phyloP scores from a whole-genome alignment of 2,329 filamentous ascomycete species.

The Biscogniauxia mediterranea region DNA sequence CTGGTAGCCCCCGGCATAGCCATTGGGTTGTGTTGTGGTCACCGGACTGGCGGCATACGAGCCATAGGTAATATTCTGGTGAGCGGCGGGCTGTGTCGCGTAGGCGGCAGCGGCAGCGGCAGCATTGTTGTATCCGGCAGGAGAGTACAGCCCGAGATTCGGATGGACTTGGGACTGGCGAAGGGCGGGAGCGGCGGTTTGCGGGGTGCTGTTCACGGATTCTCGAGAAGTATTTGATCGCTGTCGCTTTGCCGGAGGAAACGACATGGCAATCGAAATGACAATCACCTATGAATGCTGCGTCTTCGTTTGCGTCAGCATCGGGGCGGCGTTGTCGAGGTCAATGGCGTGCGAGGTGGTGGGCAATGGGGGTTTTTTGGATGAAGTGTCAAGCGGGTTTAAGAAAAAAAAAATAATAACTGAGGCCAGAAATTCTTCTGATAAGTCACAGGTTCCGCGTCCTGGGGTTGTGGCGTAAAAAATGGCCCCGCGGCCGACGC shows the following conservation, averaged over 20 bases:
- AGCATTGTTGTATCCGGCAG: conserved; percentile 27
- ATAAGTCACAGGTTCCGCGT: background rate
- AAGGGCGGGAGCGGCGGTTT: conserved; percentile 33
- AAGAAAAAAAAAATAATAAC: background rate
- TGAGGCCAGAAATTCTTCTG: conserved; percentile 2
- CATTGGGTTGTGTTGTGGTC: conserved; percentile 29
- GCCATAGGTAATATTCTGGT: conserved; percentile 26
- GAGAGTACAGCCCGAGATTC: conserved; percentile 19
- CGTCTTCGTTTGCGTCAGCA: background rate
- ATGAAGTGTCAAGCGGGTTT: background rate
- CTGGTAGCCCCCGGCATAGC: conserved; percentile 30
- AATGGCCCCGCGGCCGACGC: background rate
- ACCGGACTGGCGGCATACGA: conserved; percentile 28
- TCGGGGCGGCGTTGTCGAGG: conserved; percentile 1
- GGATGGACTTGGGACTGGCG: conserved; percentile 27
- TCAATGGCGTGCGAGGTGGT: background rate
- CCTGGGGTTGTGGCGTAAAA: background rate
- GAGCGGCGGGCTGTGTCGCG: conserved; percentile 21
- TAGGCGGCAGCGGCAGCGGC: conserved; percentile 12
- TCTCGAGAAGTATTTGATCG: conserved; percentile 35
- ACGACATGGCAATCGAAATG: conserved; percentile 31
- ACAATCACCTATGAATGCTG: conserved; percentile 10
- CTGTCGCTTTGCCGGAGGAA: conserved; percentile 34
- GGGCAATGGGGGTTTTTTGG: background rate
- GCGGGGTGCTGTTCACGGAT: conserved; percentile 31